A percentile compares a stretch with the other conserved stretches of the same genome.
Evolutionary conservation across 805 yeast genomes (phyloP).

Genomic region (Monosporozyma servazzii): DNA sequence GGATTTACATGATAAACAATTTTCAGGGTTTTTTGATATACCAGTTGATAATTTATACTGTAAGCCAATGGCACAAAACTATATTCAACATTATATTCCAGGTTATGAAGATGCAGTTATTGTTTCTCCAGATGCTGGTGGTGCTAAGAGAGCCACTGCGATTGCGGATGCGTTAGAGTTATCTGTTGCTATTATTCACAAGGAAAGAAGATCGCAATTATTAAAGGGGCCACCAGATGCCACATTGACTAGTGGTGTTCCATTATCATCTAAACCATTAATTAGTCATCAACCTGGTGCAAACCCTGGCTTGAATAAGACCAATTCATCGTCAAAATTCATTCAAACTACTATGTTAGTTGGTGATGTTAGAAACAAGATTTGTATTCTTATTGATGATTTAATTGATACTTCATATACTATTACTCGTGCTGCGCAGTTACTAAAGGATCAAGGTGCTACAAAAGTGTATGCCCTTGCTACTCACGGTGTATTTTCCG

Average conservation of each 20-base stretch:
- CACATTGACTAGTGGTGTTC: slow-evolving; percentile 23
- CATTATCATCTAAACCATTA: slow-evolving; percentile 7
- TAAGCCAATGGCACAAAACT: slow-evolving; percentile 78
- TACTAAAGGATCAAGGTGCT: slow-evolving; percentile 91
- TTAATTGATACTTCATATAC: slow-evolving; percentile 90
- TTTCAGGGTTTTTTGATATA: slow-evolving; percentile 93
- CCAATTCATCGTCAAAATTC: slow-evolving; percentile 14
- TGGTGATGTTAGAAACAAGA: slow-evolving; percentile 82
- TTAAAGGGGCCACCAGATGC: slow-evolving; percentile 31
- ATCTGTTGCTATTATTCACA: slow-evolving; percentile 90
- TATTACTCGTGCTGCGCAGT: slow-evolving; percentile 81
- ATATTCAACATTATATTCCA: slow-evolving; percentile 71
- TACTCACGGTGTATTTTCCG: slow-evolving; percentile 89
- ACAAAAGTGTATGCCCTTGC: slow-evolving; percentile 74
- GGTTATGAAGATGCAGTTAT: slow-evolving; percentile 74
- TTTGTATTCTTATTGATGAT: slow-evolving; percentile 89
- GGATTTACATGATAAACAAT: slow-evolving; percentile 97
- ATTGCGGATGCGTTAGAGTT: slow-evolving; percentile 85
- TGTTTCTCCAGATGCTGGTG: slow-evolving; percentile 98
- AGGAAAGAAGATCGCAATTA: slow-evolving; percentile 61
- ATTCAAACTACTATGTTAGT: slow-evolving; percentile 89
- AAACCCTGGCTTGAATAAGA: neutral
- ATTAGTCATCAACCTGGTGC: neutral
- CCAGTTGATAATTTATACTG: slow-evolving; percentile 93
- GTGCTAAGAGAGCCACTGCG: slow-evolving; percentile 93